Percentiles rank a stretch among this genome's conserved stretches.
phyloP scores from a whole-genome alignment of 441 rosid species.

The Adansonia grandidieri region DNA sequence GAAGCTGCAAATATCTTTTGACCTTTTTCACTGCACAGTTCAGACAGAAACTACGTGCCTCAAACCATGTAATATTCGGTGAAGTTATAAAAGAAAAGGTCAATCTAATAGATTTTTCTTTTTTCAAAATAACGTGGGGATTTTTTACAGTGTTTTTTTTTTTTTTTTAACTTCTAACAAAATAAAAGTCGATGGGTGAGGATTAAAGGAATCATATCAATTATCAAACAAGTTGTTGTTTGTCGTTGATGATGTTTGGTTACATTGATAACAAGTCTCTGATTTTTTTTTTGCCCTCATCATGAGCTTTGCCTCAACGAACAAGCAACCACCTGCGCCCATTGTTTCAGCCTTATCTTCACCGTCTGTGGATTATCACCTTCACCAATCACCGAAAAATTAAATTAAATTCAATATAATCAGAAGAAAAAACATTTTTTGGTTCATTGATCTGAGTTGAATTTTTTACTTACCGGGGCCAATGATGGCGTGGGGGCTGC shows the following conservation, averaged over 20 bases:
- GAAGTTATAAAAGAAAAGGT: background rate
- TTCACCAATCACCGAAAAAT: slow-evolving; percentile 29
- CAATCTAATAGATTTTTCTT: slow-evolving; percentile 20
- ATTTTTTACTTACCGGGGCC: slow-evolving; percentile 37
- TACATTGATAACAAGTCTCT: slow-evolving; percentile 30
- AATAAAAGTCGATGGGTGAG: slow-evolving; percentile 24
- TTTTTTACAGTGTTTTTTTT: background rate
- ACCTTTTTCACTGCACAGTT: slow-evolving; percentile 17
- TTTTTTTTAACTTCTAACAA: background rate
- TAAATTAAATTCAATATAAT: background rate
- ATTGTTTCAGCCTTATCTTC: slow-evolving; percentile 64
- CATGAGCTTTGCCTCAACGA: slow-evolving; percentile 53
- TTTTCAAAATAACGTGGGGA: slow-evolving; percentile 15
- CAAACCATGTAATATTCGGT: slow-evolving; percentile 11
- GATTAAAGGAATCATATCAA: background rate
- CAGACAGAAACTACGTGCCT: slow-evolving; percentile 19
- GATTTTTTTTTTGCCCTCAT: slow-evolving; percentile 8
- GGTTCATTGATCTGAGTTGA: background rate
- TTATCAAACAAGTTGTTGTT: slow-evolving; percentile 22
- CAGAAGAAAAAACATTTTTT: background rate
- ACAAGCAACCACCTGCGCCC: slow-evolving; percentile 77
- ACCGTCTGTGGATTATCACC: slow-evolving; percentile 61
- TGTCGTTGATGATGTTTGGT: slow-evolving; percentile 33
- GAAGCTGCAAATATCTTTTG: slow-evolving; percentile 14
- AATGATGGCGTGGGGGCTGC: slow-evolving; percentile 50